A percentile compares a stretch with the other conserved stretches of the same genome.
These are phyloP conservation scores for Scheffersomyces insectosa DNA, from an alignment of 1,139 yeast genomes.

Conservation along the genomic window DNA sequence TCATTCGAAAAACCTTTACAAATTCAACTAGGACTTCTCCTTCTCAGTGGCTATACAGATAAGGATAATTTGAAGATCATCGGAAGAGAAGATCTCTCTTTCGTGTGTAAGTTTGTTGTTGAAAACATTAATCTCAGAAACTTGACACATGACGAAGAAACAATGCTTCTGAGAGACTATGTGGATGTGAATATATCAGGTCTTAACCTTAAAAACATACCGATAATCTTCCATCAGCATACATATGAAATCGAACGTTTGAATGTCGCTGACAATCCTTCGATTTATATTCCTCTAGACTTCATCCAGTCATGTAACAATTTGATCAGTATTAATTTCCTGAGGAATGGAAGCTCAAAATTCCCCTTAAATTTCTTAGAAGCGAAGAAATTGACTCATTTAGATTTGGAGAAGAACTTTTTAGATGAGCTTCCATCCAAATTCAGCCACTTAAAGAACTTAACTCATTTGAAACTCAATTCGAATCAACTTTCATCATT, in stretches of 20 bases:
- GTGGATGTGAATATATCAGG: slow-evolving; percentile 75
- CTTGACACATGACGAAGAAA: slow-evolving; percentile 67
- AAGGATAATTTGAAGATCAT: slow-evolving; percentile 74
- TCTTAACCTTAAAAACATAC: slow-evolving; percentile 79
- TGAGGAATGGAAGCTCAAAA: slow-evolving; percentile 69
- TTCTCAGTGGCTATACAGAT: slow-evolving; percentile 78
- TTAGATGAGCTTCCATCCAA: slow-evolving; percentile 62
- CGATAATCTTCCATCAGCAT: slow-evolving; percentile 77
- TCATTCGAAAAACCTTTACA: slow-evolving; percentile 75
- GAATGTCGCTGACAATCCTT: slow-evolving; percentile 86
- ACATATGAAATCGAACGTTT: slow-evolving; percentile 80
- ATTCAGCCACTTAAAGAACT: slow-evolving; percentile 52
- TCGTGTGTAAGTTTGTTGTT: slow-evolving; percentile 80
- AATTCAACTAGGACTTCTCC: slow-evolving; percentile 71
- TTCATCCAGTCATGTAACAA: slow-evolving; percentile 83
- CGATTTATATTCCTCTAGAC: slow-evolving; percentile 79
- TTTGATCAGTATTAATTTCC: slow-evolving; percentile 64
- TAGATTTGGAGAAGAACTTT: slow-evolving; percentile 80
- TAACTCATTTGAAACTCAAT: slow-evolving; percentile 61
- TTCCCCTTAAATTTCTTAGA: slow-evolving; percentile 76
- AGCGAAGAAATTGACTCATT: slow-evolving; percentile 64
- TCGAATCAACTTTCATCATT: slow-evolving; percentile 70
- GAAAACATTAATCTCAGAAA: slow-evolving; percentile 72
- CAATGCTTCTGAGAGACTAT: slow-evolving; percentile 61
- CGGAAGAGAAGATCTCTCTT: slow-evolving; percentile 87